A percentile compares a stretch with the other conserved stretches of the same genome.
phyloP scores from a whole-genome alignment of 2,329 filamentous ascomycete genomes.

The Achaetomium macrosporum region DNA sequence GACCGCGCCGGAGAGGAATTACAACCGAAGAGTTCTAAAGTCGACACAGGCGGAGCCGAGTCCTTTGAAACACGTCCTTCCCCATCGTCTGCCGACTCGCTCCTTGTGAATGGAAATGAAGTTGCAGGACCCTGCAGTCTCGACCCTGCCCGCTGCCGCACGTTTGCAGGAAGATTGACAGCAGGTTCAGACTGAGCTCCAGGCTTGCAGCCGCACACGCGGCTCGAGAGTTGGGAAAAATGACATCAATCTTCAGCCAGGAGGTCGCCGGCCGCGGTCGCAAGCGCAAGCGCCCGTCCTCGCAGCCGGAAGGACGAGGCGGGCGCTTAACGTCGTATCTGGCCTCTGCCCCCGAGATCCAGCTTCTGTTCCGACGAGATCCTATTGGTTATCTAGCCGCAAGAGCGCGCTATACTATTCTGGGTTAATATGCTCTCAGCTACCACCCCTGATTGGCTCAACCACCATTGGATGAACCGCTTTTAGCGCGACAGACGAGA shows the following conservation, averaged over 20 bases:
- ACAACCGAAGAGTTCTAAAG: no score
- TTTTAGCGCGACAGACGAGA: not conserved
- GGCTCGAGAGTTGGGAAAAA: no score
- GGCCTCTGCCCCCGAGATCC: not conserved
- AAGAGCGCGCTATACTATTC: not conserved
- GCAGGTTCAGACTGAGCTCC: no score
- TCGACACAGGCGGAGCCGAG: no score
- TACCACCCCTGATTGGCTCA: no score
- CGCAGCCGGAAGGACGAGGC: not conserved
- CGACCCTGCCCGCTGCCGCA: not conserved
- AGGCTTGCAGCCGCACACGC: no score
- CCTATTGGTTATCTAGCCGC: not conserved
- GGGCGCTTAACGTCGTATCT: slow-evolving; percentile 1
- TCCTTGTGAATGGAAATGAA: not conserved
- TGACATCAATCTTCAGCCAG: not conserved
- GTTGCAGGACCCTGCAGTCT: not conserved
- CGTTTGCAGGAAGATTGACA: not conserved
- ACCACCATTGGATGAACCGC: no score
- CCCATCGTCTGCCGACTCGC: not conserved
- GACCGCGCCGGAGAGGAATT: no score
- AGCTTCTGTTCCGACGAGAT: not conserved
- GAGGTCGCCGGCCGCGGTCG: not conserved
- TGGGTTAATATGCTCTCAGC: no score
- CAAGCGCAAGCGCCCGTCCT: slow-evolving; percentile 5
- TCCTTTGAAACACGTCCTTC: not conserved